These are phyloP conservation scores for Trichophyton simii DNA, from an alignment of 2,329 filamentous ascomycete genomes.

Conservation along the genomic window DNA sequence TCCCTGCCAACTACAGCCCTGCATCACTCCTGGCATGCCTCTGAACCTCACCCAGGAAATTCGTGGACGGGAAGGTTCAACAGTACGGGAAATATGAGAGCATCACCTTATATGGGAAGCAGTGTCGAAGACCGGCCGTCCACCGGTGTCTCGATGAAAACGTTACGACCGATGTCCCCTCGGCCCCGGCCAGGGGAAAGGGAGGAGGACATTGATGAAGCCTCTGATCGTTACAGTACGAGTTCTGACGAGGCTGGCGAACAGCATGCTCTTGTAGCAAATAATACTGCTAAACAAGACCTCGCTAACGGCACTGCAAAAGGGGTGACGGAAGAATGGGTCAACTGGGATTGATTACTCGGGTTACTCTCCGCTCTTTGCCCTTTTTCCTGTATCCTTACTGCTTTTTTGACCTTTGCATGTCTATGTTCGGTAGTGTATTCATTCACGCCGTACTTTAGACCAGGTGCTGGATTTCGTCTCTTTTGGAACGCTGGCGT, in stretches of 20 bases:
- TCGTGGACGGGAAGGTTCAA: background rate
- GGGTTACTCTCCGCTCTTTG: background rate
- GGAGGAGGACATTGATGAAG: slow-evolving; percentile 20
- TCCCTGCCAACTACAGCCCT: background rate
- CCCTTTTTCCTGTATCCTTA: background rate
- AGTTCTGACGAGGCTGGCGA: slow-evolving; percentile 12
- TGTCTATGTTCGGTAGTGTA: background rate
- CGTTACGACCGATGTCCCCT: slow-evolving; percentile 29
- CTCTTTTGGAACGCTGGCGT: background rate
- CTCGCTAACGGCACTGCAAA: background rate
- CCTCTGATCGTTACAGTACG: slow-evolving; percentile 15
- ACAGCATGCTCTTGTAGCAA: background rate
- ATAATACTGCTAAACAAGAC: background rate
- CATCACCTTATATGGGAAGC: background rate
- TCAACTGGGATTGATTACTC: slow-evolving; percentile 26
- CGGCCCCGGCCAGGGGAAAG: slow-evolving; percentile 24
- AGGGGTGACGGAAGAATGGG: slow-evolving; percentile 23
- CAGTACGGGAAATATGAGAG: background rate
- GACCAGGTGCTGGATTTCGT: background rate
- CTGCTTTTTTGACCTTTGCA: background rate
- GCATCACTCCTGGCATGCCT: background rate
- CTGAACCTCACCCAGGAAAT: background rate
- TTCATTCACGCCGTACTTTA: background rate
- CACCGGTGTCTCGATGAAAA: slow-evolving; percentile 34
- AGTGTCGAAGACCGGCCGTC: slow-evolving; percentile 19